Evolutionary conservation across 2,329 filamentous ascomycete species (phyloP).

Genomic region (Nemania bipapillata): DNA sequence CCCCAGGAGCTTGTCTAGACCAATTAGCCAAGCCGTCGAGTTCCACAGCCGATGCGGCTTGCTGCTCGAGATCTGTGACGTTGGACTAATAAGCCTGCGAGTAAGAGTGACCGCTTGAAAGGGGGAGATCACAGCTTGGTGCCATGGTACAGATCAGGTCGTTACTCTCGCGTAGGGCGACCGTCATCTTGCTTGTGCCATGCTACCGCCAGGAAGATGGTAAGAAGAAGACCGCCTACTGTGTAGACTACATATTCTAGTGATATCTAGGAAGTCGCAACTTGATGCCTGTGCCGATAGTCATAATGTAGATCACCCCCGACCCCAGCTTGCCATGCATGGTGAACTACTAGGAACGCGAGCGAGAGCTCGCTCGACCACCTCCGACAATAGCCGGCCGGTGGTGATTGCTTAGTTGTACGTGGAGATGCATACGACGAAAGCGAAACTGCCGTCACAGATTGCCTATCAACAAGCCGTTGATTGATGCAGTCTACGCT

Average conservation of each 20-base stretch:
- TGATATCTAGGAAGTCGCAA: conserved; percentile 18
- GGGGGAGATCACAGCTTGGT: not conserved
- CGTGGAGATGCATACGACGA: conserved; percentile 23
- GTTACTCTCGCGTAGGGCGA: not conserved
- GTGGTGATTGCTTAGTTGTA: conserved; percentile 24
- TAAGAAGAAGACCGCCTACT: not conserved
- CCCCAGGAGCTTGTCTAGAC: not conserved
- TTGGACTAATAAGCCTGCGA: conserved; percentile 4
- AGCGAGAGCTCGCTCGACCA: conserved; percentile 7
- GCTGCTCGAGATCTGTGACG: conserved; percentile 3
- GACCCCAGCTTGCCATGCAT: conserved; percentile 26
- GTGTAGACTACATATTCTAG: conserved; percentile 21
- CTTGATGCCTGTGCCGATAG: conserved; percentile 13
- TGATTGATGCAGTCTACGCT: conserved; percentile 23
- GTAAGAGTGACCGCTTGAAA: not conserved
- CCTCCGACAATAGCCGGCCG: conserved; percentile 30
- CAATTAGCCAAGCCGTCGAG: not conserved
- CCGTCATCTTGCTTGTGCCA: conserved; percentile 9
- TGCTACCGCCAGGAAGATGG: conserved; percentile 2
- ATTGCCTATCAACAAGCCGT: conserved; percentile 12
- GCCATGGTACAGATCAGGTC: not conserved
- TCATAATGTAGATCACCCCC: conserved; percentile 23
- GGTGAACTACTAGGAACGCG: conserved; percentile 15
- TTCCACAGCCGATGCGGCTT: not conserved
- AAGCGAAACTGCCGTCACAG: conserved; percentile 12